phyloP scores from a whole-genome alignment of 805 yeast species.

The Monosporozyma servazzii region DNA sequence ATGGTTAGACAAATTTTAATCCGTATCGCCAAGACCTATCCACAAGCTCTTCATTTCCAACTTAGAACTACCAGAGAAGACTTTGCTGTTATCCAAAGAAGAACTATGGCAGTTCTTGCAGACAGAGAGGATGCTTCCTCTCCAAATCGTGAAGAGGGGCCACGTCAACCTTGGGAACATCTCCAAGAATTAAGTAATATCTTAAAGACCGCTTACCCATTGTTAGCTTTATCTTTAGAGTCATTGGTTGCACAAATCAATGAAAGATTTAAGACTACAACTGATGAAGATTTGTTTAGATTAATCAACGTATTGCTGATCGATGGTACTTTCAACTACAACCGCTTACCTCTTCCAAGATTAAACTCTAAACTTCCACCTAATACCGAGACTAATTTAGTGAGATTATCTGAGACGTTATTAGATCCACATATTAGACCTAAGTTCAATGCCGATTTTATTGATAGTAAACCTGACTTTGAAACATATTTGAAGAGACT shows the following conservation, averaged over 20 bases:
- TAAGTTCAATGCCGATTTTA: slow-evolving; percentile 87
- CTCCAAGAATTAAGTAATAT: slow-evolving; percentile 90
- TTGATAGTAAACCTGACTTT: slow-evolving; percentile 75
- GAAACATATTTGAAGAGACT: slow-evolving; percentile 77
- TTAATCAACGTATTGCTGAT: slow-evolving; percentile 83
- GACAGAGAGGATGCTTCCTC: slow-evolving; percentile 17
- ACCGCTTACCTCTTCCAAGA: slow-evolving; percentile 76
- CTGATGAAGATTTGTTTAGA: slow-evolving; percentile 94
- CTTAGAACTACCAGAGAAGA: slow-evolving; percentile 93
- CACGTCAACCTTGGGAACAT: slow-evolving; percentile 86
- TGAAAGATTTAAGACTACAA: slow-evolving; percentile 84
- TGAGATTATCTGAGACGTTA: slow-evolving; percentile 86
- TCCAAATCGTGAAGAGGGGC: slow-evolving; percentile 13
- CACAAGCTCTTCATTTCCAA: slow-evolving; percentile 96
- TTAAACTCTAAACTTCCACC: slow-evolving; percentile 85
- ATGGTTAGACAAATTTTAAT: slow-evolving; percentile 81
- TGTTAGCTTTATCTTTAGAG: slow-evolving; percentile 84
- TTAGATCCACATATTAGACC: slow-evolving; percentile 80
- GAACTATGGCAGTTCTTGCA: slow-evolving; percentile 43
- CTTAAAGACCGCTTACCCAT: slow-evolving; percentile 91
- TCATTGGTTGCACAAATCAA: slow-evolving; percentile 92
- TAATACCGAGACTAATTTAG: slow-evolving; percentile 80
- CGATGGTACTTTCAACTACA: slow-evolving; percentile 87
- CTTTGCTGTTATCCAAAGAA: slow-evolving; percentile 77
- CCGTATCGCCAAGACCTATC: slow-evolving; percentile 90